A percentile compares a stretch with the other conserved stretches of the same genome.
Evolutionary conservation across 1,284 basidiomycete species (phyloP).

Genomic region (Cystodermella granulosa): DNA sequence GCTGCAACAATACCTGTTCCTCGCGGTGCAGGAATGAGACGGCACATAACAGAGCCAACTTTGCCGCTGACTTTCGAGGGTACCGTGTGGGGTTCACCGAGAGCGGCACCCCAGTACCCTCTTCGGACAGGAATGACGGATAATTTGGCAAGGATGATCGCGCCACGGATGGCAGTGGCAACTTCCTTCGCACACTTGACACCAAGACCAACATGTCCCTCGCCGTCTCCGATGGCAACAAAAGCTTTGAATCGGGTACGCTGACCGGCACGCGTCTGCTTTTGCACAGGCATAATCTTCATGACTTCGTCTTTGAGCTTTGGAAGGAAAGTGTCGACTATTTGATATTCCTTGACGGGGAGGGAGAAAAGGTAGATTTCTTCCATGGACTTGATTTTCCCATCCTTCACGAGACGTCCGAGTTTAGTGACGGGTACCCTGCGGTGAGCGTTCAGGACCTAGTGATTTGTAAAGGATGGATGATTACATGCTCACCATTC

Average conservation of each 20-base stretch:
- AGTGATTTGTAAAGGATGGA: conserved; percentile 1
- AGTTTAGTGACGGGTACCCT: conserved; percentile 99
- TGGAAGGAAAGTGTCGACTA: conserved; percentile 95
- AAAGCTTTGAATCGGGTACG: conserved; percentile 99
- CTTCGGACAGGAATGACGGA: conserved; percentile 94
- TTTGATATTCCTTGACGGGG: conserved; percentile 97
- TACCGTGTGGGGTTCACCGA: conserved; percentile 98
- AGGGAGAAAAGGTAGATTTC: conserved; percentile 99
- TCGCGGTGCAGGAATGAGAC: conserved; percentile 95
- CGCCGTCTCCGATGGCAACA: conserved; percentile 97
- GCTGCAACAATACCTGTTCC: conserved; percentile 99
- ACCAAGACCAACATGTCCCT: conserved; percentile 98
- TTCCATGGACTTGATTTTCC: conserved; percentile 99
- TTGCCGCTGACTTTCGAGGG: conserved; percentile 98
- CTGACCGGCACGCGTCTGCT: conserved; percentile 99
- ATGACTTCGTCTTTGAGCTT: conserved; percentile 99
- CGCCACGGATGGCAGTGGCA: conserved; percentile 97
- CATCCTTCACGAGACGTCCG: conserved; percentile 97
- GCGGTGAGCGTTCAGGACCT: conserved; percentile 5
- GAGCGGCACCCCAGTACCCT: conserved; percentile 99
- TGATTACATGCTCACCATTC: conserved; percentile 72
- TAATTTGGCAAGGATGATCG: conserved; percentile 95
- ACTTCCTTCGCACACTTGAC: conserved; percentile 99
- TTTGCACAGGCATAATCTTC: conserved; percentile 99
- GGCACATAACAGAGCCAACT: conserved; percentile 98